A percentile compares a stretch with the other conserved stretches of the same genome.
phyloP scores from a whole-genome alignment of 2,329 filamentous ascomycete species.

The Orbilia oligospora region DNA sequence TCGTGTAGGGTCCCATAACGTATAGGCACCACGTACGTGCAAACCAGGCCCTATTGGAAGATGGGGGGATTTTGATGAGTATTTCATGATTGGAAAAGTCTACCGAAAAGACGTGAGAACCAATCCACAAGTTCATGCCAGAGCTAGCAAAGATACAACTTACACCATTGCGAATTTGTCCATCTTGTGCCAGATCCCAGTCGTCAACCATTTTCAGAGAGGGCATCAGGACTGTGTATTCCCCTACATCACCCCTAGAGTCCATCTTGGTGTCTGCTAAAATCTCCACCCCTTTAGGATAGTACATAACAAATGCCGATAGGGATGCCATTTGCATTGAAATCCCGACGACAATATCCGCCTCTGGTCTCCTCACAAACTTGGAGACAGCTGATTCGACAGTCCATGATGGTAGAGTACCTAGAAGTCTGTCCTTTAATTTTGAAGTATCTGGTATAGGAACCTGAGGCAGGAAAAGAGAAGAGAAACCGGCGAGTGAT shows the following conservation, averaged over 20 bases:
- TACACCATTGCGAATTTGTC: constrained; percentile 2
- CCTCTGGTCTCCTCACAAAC: constrained; percentile 48
- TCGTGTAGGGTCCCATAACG: constrained; percentile 32
- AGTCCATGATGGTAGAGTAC: constrained; percentile 52
- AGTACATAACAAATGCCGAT: constrained; percentile 35
- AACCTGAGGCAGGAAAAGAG: constrained; percentile 36
- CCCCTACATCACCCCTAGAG: neutral
- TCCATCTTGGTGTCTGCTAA: neutral
- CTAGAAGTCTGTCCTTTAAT: constrained; percentile 39
- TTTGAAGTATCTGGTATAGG: constrained; percentile 58
- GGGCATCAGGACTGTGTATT: constrained; percentile 8
- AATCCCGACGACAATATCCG: constrained; percentile 48
- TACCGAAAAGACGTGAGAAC: neutral
- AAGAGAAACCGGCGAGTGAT: constrained; percentile 37
- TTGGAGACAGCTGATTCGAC: constrained; percentile 46
- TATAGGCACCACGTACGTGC: neutral
- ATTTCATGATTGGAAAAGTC: constrained; percentile 18
- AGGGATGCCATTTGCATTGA: constrained; percentile 22
- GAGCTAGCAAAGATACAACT: neutral
- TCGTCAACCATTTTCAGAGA: constrained; percentile 5
- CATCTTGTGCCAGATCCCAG: constrained; percentile 8
- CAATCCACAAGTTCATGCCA: neutral
- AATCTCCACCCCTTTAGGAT: constrained; percentile 44
- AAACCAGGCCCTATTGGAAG: constrained; percentile 21
- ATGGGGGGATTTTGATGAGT: constrained; percentile 41